Percentiles rank a stretch among this genome's conserved stretches.
These are phyloP conservation scores for Harringtonia lauricola DNA, from an alignment of 2,329 filamentous ascomycete species.

Conservation along the genomic window DNA sequence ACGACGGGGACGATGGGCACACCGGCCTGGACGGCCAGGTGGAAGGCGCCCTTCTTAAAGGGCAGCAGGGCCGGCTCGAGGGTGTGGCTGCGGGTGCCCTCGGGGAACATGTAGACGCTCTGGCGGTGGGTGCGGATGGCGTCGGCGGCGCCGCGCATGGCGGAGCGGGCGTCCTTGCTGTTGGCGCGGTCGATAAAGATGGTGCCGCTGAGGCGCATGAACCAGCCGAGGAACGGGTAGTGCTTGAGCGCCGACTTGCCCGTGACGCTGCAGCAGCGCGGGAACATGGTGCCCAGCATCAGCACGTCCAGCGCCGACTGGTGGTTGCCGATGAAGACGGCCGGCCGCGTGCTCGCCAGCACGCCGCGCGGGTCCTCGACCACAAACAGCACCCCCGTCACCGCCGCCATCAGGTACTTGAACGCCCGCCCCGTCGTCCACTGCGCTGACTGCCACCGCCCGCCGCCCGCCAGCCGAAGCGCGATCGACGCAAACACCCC, in stretches of 20 bases:
- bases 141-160: slow-evolving; percentile 71
- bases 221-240: slow-evolving; percentile 85
- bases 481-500: slow-evolving; percentile 65
- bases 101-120: slow-evolving; percentile 79
- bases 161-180: slow-evolving; percentile 66
- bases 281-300: slow-evolving; percentile 82
- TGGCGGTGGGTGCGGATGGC: slow-evolving; percentile 65
- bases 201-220: slow-evolving; percentile 77
- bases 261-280: slow-evolving; percentile 82
- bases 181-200: slow-evolving; percentile 95
- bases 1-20: slow-evolving; percentile 87
- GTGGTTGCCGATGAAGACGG: slow-evolving; percentile 89
- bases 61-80: slow-evolving; percentile 71
- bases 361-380: slow-evolving; percentile 56
- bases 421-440: slow-evolving; percentile 75
- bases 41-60: slow-evolving; percentile 99
- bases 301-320: slow-evolving; percentile 93
- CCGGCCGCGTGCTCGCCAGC: slow-evolving; percentile 58
- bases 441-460: slow-evolving; percentile 56
- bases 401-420: slow-evolving; percentile 63
- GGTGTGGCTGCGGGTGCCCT: slow-evolving; percentile 86
- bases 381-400: slow-evolving; percentile 69
- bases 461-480: slow-evolving; percentile 60
- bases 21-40: slow-evolving; percentile 85
- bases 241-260: slow-evolving; percentile 77